Conservation (phyloP, 805 yeast species). For the Wickerhamomyces rabaulensis region DNA sequence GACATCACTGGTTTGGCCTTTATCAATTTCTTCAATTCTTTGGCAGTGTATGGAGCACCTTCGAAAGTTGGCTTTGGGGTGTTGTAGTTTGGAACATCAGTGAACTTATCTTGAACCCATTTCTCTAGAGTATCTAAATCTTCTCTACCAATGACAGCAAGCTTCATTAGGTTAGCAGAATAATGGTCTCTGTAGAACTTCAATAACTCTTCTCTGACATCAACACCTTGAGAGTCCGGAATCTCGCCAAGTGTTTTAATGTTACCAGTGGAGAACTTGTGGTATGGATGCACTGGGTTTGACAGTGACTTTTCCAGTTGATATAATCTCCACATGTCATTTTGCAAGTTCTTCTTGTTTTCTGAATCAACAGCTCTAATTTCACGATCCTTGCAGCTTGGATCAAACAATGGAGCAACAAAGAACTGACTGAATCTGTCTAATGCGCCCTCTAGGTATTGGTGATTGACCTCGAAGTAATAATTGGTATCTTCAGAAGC, state of each 20-base stretch:
- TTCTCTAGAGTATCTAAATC: constrained; percentile 61
- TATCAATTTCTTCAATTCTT: constrained; percentile 49
- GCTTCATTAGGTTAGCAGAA: constrained; percentile 84
- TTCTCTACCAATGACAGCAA: constrained; percentile 82
- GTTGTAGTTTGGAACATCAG: constrained; percentile 48
- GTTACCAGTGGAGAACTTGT: constrained; percentile 90
- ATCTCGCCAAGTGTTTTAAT: constrained; percentile 60
- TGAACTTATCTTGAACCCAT: constrained; percentile 67
- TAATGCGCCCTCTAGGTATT: constrained; percentile 76
- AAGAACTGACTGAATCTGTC: constrained; percentile 94
- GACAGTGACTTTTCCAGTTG: constrained; percentile 77
- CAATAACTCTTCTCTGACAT: constrained; percentile 77
- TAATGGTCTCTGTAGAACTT: constrained; percentile 69
- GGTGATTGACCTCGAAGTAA: constrained; percentile 77
- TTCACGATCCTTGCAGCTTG: constrained; percentile 82
- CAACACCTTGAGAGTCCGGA: constrained; percentile 56
- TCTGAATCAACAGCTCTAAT: constrained; percentile 94
- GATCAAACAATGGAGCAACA: constrained; percentile 71
- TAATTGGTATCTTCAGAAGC: constrained; percentile 86
- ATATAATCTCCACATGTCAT: constrained; percentile 81
- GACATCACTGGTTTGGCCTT: constrained; percentile 83
- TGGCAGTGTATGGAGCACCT: constrained; percentile 41
- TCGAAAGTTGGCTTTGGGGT: constrained; percentile 31
- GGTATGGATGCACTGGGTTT: constrained; percentile 74
- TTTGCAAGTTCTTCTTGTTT: constrained; percentile 89